Base-by-base conservation (phyloP, 768 basidiomycete genomes). In the Hygrophorus pudorinus region DNA sequence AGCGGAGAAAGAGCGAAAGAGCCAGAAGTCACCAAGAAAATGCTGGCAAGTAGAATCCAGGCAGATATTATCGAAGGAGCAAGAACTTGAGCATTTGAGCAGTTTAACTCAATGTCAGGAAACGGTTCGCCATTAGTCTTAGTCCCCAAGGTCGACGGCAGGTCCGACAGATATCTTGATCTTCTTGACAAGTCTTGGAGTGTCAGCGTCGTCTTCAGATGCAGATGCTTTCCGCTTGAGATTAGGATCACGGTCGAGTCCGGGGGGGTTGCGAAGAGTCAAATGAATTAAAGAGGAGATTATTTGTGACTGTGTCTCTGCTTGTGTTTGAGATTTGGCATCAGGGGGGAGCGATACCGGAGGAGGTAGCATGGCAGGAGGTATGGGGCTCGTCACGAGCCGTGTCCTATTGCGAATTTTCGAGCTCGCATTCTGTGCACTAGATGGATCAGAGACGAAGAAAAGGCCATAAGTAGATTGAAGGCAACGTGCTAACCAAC, bases 121-220 rank as follows among this genome's bases (percentile, higher is more conserved):
- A 24, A 24, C 24, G 4, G 7, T 24, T 24, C 24, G 24, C 24
- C 4, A 24, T 24, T 7, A 24, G 17, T 13, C 16, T 52, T 61
- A 88, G 60, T 88, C 85, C 27, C 81, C 84, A 3, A 88, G 73
- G 62, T 87, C 83, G 49, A 89, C 74, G 39, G 72, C 77, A 45
- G 68, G 59, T 32, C 76, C 75, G 32, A 88, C 62, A 12, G 85
- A 89, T 39, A 87, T 73, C 63, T 87, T 89, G 48, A 78, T 53
- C 55, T 74, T 84, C 66, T 85, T 87, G 51, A 50, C 58, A 9
- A 63, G 62, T 51, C 52, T 32, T 60, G 60, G 33, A 44, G 62
- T 66, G 60, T 62, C 38, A 74, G 70, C 47, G 60, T 62, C 38
- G 43, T 51, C 46, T 51, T 58, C 46, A 42, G 33, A 32, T 53